Base-by-base conservation (phyloP, 768 basidiomycete genomes). In the Lyophyllum shimeji region DNA sequence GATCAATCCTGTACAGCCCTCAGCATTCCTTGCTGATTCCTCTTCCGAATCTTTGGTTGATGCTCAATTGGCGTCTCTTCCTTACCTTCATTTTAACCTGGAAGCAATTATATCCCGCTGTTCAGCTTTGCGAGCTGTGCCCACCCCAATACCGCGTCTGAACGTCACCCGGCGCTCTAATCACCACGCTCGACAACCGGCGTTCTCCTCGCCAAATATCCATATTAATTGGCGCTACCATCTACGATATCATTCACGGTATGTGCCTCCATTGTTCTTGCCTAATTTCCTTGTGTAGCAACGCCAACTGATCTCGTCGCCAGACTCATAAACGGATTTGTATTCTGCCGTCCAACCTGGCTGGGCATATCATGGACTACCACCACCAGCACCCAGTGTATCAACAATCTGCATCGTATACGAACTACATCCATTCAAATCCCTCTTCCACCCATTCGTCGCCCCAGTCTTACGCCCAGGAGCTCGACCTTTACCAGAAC, bases 381-480 rank as follows among this genome's bases (percentile, higher is more conserved):
- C 59, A 53, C 39, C 54, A 58, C n/a, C 54, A 53, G 8, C 54
- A 53, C 11, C 58, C 49, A 47, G 31, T 61, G 47, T 57, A 60
- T 21, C 58, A 60, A 51, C 63, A 63, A 49, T 52, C 62, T 42
- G 56, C 63, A 52, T 59, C 67, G 43, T 72, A 64, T 49, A 52
- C 61, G 24, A 60, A 60, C 57, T 73, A 69, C 45, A 59, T 67
- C 54, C 59, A 59, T 52, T 71, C 72, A 7, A 70, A 68, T 51
- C 72, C 70, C 2, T 71, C 73, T 20, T 76, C 74, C 1, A 71
- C 72, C 1, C 63, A 64, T 25, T 64, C 63, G 6, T 64, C 65
- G 5, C 63, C 63, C 8, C 54, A 50, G n/a, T 63, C 65, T 0
- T 64, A 61, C 42, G 18, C 58, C 8, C 56, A 59, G 7, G 65